Percentiles rank a stretch among this genome's conserved stretches.
Conservation (phyloP, 345 rosid species). For the Ricinus communis region DNA sequence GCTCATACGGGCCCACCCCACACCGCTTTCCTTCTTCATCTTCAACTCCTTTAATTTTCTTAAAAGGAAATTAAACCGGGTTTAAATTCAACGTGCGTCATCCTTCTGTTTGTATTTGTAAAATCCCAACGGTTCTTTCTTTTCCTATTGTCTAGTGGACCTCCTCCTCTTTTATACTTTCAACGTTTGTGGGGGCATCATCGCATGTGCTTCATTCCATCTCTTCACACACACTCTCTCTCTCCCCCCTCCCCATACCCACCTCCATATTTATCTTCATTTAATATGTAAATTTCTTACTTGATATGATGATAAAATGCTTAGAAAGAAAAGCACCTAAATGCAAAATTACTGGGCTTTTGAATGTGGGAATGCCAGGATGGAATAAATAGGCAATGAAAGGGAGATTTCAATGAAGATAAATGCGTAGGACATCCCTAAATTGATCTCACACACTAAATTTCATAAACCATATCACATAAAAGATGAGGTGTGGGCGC, state of each 20-base stretch:
- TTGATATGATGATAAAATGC: too few relatives aligned
- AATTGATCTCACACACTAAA: not conserved
- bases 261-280: not conserved
- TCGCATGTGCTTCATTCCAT: not conserved
- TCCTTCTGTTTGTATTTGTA: too few relatives aligned
- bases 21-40: not conserved
- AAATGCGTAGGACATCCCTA: not conserved
- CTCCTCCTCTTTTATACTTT: constrained; percentile 11
- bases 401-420: not conserved
- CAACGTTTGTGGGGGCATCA: not conserved
- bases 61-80: too few relatives aligned
- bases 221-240: too few relatives aligned
- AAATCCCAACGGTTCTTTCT: too few relatives aligned
- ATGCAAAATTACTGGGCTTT: not conserved
- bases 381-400: not conserved
- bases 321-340: too few relatives aligned
- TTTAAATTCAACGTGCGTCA: constrained; percentile 14
- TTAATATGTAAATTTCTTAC: not conserved
- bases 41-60: too few relatives aligned
- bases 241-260: not conserved
- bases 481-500: not conserved
- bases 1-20: constrained; percentile 22
- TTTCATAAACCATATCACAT: not conserved
- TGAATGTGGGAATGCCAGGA: not conserved
- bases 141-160: too few relatives aligned